Percentiles rank a stretch among this genome's conserved stretches.
phyloP scores from a whole-genome alignment of 192 early-diverging fungal genomes.

The Oehlia diaphana region DNA sequence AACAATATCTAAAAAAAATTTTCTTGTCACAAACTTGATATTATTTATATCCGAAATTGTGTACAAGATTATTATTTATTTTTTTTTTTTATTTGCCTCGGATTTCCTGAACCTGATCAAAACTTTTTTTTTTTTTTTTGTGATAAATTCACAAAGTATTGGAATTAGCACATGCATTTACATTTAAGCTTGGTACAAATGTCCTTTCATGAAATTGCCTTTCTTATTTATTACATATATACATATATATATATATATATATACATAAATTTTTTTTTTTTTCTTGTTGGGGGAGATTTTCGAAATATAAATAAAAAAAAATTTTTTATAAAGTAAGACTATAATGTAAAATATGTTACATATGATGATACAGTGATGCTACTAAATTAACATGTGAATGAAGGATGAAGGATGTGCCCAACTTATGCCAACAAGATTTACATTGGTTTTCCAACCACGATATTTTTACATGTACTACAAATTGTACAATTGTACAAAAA shows the following conservation, averaged over 20 bases:
- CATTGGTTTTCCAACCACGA: not conserved
- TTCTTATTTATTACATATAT: not conserved
- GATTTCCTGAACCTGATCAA: not conserved
- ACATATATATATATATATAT: too few species aligned
- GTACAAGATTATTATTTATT: too few species aligned
- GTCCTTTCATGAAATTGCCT: not conserved
- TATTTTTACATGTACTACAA: not conserved
- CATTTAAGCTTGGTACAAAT: not conserved
- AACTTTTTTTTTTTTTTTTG: too few species aligned
- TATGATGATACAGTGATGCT: not conserved
- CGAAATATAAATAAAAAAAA: not conserved
- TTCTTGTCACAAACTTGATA: too few species aligned
- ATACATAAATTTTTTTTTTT: too few species aligned
- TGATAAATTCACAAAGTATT: not conserved
- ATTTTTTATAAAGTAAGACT: not conserved
- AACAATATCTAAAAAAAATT: too few species aligned
- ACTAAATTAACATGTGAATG: not conserved
- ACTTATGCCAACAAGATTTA: constrained; percentile 1
- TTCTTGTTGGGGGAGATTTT: not conserved
- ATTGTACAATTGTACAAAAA: too few species aligned
- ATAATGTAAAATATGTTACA: not conserved
- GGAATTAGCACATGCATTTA: not conserved
- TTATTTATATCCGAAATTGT: too few species aligned
- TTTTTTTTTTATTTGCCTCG: too few species aligned
- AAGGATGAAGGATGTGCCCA: not conserved